phyloP scores from a whole-genome alignment of 495 filamentous ascomycete genomes.

The Extremus antarcticus region DNA sequence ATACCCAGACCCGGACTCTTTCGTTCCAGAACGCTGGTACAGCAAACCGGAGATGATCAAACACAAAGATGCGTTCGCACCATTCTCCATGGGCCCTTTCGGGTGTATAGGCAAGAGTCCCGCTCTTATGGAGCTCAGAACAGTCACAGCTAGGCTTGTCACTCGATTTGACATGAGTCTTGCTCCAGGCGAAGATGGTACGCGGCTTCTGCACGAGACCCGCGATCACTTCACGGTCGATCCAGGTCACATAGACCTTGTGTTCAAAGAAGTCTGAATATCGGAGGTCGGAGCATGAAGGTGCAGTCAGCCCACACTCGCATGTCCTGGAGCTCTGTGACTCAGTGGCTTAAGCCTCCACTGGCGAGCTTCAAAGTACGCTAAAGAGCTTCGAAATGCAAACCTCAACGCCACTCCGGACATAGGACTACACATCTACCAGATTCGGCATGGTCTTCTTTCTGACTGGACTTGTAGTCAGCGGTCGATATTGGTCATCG shows the following conservation, averaged over 20 bases:
- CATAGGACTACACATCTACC: neutral
- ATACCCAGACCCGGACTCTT: constrained; percentile 32
- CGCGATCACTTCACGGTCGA: constrained; percentile 36
- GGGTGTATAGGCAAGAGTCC: constrained; percentile 41
- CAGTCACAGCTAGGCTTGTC: constrained; percentile 34
- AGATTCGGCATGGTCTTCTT: neutral
- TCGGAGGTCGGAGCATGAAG: too few species aligned
- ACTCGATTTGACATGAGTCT: constrained; percentile 34
- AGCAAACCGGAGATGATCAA: constrained; percentile 33
- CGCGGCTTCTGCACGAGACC: constrained; percentile 25
- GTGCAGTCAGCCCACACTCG: too few species aligned
- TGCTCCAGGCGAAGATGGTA: constrained; percentile 32
- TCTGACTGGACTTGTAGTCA: neutral
- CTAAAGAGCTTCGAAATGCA: too few species aligned
- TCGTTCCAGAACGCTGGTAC: constrained; percentile 46
- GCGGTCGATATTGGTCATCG: neutral
- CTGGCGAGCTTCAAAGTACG: neutral
- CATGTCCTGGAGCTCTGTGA: neutral
- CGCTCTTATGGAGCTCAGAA: constrained; percentile 39
- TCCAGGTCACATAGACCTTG: constrained; percentile 20
- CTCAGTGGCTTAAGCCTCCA: neutral
- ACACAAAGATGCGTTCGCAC: constrained; percentile 37
- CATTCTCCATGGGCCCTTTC: constrained; percentile 36
- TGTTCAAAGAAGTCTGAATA: constrained; percentile 3
- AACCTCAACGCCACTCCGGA: neutral